Conservation (phyloP, 2,329 filamentous ascomycete species). For the Pseudopithomyces maydicus region DNA sequence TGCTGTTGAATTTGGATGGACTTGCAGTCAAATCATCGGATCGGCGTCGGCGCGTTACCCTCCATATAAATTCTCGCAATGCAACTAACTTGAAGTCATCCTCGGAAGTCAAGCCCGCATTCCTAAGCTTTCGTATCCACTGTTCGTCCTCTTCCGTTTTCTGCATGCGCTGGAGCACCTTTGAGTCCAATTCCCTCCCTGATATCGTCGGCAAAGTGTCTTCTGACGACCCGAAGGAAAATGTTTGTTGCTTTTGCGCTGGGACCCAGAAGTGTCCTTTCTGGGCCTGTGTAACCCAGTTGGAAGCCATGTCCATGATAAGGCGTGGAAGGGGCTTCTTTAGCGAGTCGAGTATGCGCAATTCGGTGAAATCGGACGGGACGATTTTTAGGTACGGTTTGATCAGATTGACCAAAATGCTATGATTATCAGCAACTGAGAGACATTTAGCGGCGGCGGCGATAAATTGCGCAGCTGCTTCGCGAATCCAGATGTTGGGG, state of each 20-base stretch:
- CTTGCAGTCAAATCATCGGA: slow-evolving; percentile 54
- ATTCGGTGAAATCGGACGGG: slow-evolving; percentile 71
- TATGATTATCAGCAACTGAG: slow-evolving; percentile 79
- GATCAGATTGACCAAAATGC: slow-evolving; percentile 80
- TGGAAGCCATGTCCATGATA: slow-evolving; percentile 82
- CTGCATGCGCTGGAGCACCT: slow-evolving; percentile 65
- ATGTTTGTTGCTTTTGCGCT: slow-evolving; percentile 70
- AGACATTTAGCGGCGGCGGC: slow-evolving; percentile 76
- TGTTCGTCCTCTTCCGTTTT: slow-evolving; percentile 93
- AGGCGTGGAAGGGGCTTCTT: slow-evolving; percentile 80
- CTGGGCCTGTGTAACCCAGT: slow-evolving; percentile 83
- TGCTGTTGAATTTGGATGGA: slow-evolving; percentile 63
- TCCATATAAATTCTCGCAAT: slow-evolving; percentile 89
- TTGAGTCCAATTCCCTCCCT: slow-evolving; percentile 61
- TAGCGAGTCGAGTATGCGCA: slow-evolving; percentile 77
- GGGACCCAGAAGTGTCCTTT: slow-evolving; percentile 87
- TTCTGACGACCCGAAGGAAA: slow-evolving; percentile 68
- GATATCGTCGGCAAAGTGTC: slow-evolving; percentile 59
- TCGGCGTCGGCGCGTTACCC: slow-evolving; percentile 73
- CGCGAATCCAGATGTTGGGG: slow-evolving; percentile 92
- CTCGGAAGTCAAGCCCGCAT: slow-evolving; percentile 78
- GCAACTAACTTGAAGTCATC: slow-evolving; percentile 90
- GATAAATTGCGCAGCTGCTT: slow-evolving; percentile 84
- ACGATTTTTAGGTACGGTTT: slow-evolving; percentile 79
- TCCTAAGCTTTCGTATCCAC: slow-evolving; percentile 85